Evolutionary conservation across 1,284 basidiomycete species (phyloP).

Genomic region (Afroboletus lepidellus): DNA sequence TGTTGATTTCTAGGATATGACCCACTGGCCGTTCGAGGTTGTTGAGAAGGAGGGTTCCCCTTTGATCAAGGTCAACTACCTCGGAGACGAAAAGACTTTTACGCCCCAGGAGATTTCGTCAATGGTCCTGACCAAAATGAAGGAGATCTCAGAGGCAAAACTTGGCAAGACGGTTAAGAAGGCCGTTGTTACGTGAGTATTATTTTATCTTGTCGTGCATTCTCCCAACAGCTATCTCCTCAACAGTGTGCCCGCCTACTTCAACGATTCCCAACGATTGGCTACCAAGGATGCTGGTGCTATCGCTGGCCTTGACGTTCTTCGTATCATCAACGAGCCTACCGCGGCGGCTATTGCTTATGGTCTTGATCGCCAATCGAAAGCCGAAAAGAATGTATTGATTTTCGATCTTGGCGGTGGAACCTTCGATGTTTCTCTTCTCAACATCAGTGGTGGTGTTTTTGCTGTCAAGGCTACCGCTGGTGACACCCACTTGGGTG

Average conservation of each 20-base stretch:
- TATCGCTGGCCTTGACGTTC: conserved; percentile 91
- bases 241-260: conserved; percentile 87
- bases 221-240: neutral
- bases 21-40: conserved; percentile 95
- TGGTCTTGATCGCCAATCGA: conserved; percentile 87
- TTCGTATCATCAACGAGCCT: conserved; percentile 97
- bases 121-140: conserved; percentile 99
- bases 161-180: conserved; percentile 95
- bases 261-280: conserved; percentile 95
- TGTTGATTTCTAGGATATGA: conserved; percentile 60
- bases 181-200: conserved; percentile 84
- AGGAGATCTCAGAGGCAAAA: conserved; percentile 98
- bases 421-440: conserved; percentile 97
- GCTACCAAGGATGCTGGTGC: conserved; percentile 95
- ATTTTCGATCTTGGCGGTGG: conserved; percentile 99
- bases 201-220: neutral
- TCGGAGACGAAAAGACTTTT: conserved; percentile 93
- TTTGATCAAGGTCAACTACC: conserved; percentile 93
- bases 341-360: conserved; percentile 94
- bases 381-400: conserved; percentile 95
- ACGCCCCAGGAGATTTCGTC: conserved; percentile 97
- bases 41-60: conserved; percentile 93
- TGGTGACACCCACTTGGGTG: conserved; percentile 97
- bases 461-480: conserved; percentile 98
- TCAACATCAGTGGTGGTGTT: conserved; percentile 95